Conservation (phyloP, 441 rosid genomes). For the Eutrema salsugineum region DNA sequence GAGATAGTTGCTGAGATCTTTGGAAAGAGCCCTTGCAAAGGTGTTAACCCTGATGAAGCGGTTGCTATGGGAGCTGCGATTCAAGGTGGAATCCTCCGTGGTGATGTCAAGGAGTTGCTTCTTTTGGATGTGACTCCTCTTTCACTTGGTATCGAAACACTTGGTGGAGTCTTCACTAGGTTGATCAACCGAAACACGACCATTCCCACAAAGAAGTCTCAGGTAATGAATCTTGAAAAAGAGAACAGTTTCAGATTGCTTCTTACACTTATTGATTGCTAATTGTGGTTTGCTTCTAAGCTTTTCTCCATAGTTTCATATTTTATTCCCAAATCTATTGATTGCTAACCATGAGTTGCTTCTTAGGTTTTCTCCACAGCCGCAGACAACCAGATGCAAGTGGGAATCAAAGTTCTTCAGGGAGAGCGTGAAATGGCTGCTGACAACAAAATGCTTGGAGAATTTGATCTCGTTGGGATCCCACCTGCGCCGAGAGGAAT, state of each 20-base stretch:
- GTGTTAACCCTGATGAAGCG: constrained; percentile 54
- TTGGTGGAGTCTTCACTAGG: constrained; percentile 58
- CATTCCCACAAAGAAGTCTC: constrained; percentile 63
- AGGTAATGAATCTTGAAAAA: constrained; percentile 23
- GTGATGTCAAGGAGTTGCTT: constrained; percentile 51
- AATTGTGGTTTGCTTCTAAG: constrained; percentile 26
- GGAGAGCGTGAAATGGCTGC: constrained; percentile 67
- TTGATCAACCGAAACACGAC: constrained; percentile 56
- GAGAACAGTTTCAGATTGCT: not conserved
- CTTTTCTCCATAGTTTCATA: constrained; percentile 32
- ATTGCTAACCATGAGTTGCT: not conserved
- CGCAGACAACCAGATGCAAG: constrained; percentile 49
- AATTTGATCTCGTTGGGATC: constrained; percentile 46
- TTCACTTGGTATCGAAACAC: constrained; percentile 62
- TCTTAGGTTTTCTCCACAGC: constrained; percentile 52
- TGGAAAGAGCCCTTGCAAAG: constrained; percentile 56
- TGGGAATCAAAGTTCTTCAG: constrained; percentile 58
- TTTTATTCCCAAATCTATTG: not conserved
- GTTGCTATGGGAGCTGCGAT: constrained; percentile 56
- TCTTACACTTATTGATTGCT: not conserved
- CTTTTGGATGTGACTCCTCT: constrained; percentile 60
- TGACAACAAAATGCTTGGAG: constrained; percentile 49
- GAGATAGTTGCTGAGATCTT: constrained; percentile 46
- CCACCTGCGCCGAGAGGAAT: constrained; percentile 52
- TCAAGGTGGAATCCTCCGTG: constrained; percentile 51